phyloP scores from a whole-genome alignment of 2,329 filamentous ascomycete species.

The Venturia effusa region DNA sequence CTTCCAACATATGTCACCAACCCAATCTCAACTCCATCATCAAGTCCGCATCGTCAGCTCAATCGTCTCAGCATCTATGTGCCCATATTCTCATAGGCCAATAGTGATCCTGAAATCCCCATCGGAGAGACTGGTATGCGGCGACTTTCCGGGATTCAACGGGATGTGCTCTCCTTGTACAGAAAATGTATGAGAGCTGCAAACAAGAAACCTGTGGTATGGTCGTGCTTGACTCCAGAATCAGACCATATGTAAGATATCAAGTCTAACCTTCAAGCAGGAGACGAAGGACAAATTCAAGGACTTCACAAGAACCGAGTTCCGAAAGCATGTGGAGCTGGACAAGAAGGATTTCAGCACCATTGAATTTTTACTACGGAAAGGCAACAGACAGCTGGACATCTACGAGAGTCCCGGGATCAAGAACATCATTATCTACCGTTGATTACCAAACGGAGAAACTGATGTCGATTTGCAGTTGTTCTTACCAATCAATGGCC shows the following conservation, averaged over 20 bases:
- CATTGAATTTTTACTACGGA: slow-evolving; percentile 75
- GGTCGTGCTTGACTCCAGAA: slow-evolving; percentile 19
- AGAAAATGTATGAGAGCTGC: slow-evolving; percentile 73
- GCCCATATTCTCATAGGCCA: neutral
- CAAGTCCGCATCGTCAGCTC: too few species aligned
- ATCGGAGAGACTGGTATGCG: slow-evolving; percentile 17
- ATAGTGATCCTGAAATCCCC: neutral
- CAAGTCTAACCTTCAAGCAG: slow-evolving; percentile 27
- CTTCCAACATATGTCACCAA: neutral
- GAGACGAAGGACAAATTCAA: slow-evolving; percentile 50
- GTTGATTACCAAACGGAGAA: neutral
- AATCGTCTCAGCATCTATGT: neutral
- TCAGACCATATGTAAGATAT: slow-evolving; percentile 27
- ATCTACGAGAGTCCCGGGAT: slow-evolving; percentile 71
- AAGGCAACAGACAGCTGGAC: slow-evolving; percentile 71
- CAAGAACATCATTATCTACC: slow-evolving; percentile 1
- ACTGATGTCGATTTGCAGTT: neutral
- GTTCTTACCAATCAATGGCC: neutral
- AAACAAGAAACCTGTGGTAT: slow-evolving; percentile 66
- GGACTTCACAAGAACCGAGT: slow-evolving; percentile 58
- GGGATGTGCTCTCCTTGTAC: slow-evolving; percentile 78
- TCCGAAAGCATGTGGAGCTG: slow-evolving; percentile 56
- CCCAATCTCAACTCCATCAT: too few species aligned
- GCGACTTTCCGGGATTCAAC: slow-evolving; percentile 76
- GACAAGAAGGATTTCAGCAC: slow-evolving; percentile 79